Base-by-base conservation (phyloP, 345 rosid species). In the Pugionium dolabratum region DNA sequence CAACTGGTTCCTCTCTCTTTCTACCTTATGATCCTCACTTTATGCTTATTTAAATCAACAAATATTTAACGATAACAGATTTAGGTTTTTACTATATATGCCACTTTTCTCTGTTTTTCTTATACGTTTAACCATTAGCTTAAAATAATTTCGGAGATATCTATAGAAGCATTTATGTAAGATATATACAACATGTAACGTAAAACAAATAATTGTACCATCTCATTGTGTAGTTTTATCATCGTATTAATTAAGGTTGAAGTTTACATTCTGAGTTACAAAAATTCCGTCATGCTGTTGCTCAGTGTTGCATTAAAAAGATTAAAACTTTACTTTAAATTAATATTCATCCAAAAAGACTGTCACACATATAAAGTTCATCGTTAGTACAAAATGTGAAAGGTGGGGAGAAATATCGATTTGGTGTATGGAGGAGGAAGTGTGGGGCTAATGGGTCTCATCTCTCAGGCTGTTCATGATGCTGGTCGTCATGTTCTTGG, bases 341-440 rank as follows among this genome's bases (percentile, higher is more conserved):
- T 37, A 9, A 9, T 28, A 26, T 6, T 49, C 18, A 4, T 32
- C 2, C 8, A 36, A 7, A 46, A 60, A 44, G 52, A 10, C n/a
- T 26, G n/a, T 32, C 46, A 57, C 11, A 48, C 56, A 54, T 4
- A 62, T 55, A 53, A 55, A 37, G 35, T 10, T 37, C 10, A 33
- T 39, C 26, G 36, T 39, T 18, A n/a, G n/a, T n/a, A n/a, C 18
- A 18, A 51, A 62, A 45, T 63, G 59, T 56, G 41, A 60, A 53
- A 74, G 77, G 77, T 67, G 59, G 72, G 60, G 59, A 67, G 58
- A 40, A 74, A 67, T 32, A 67, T 74, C 35, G 77, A 74, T 74
- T 67, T 74, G 67, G 77, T 74, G 51, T 61, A 74, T 74, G 77
- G 77, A 67, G 77, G 77, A 60, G 77, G 73, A 54, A 74, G 77